Conservation (phyloP, 2,329 filamentous ascomycete genomes). For the Penicillium occitanis region DNA sequence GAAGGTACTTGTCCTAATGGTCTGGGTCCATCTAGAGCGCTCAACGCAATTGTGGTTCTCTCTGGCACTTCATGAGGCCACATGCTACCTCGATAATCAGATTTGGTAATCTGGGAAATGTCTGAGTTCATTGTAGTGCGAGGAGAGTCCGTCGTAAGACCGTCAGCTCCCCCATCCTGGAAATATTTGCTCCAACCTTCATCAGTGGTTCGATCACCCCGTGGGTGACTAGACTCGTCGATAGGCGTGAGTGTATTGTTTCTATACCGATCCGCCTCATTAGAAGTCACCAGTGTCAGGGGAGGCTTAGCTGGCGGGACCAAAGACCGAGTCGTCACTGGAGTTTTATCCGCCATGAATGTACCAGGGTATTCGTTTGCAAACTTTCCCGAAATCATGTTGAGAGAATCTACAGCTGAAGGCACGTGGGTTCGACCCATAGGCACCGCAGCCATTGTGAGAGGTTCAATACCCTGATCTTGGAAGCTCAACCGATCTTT, state of each 20-base stretch:
- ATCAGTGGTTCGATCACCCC: slow-evolving; percentile 44
- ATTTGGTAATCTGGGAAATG: slow-evolving; percentile 32
- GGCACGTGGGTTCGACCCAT: slow-evolving; percentile 47
- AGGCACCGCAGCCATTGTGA: slow-evolving; percentile 44
- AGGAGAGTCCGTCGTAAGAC: slow-evolving; percentile 28
- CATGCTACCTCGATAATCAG: slow-evolving; percentile 40
- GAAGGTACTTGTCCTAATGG: slow-evolving; percentile 42
- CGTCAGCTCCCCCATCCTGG: slow-evolving; percentile 36
- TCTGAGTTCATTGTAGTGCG: slow-evolving; percentile 31
- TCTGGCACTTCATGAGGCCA: slow-evolving; percentile 37
- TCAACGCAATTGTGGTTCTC: slow-evolving; percentile 12
- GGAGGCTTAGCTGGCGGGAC: slow-evolving; percentile 28
- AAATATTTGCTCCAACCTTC: slow-evolving; percentile 54
- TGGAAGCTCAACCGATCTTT: slow-evolving; percentile 57
- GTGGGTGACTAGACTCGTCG: slow-evolving; percentile 24
- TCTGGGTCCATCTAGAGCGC: slow-evolving; percentile 37
- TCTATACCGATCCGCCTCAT: slow-evolving; percentile 26
- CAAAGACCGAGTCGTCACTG: slow-evolving; percentile 8
- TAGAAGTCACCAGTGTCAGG: slow-evolving; percentile 34
- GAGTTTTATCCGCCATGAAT: slow-evolving; percentile 25
- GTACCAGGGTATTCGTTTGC: slow-evolving; percentile 32
- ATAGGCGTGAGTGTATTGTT: slow-evolving; percentile 26
- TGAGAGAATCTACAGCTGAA: slow-evolving; percentile 39
- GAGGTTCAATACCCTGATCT: slow-evolving; percentile 46
- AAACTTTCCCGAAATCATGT: slow-evolving; percentile 42